Percentiles rank a stretch among this genome's conserved stretches.
These are phyloP conservation scores for Spirogloea muscicola DNA, from an alignment of 139 green algal genomes.

Conservation along the genomic window DNA sequence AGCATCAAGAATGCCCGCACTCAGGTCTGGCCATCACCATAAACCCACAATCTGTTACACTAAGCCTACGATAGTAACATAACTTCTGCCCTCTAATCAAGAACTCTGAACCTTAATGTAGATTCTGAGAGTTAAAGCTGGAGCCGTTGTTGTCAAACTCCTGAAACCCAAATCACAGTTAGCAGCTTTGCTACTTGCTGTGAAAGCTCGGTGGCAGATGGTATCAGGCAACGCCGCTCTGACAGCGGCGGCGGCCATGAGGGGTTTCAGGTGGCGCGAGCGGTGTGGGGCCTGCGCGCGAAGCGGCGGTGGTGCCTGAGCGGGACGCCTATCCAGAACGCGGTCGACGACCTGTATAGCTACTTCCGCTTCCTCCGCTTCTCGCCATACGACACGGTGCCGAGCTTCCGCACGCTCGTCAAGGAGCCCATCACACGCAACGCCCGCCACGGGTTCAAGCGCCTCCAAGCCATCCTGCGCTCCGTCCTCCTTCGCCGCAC, in stretches of 20 bases:
- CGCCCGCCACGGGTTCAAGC: constrained; percentile 7
- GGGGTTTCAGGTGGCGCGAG: constrained; percentile 43
- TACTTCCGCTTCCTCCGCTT: constrained; percentile 78
- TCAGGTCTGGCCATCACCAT: constrained; percentile 3
- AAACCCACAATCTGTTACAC: too few species aligned
- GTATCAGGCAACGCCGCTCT: too few species aligned
- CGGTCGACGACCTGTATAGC: constrained; percentile 79
- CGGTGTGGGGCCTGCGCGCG: constrained; percentile 33
- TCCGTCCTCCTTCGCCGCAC: constrained; percentile 41
- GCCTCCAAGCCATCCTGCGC: constrained; percentile 33
- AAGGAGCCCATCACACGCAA: constrained; percentile 45
- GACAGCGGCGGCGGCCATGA: too few species aligned
- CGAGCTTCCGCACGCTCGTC: constrained; percentile 18
- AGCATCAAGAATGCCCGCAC: constrained; percentile 77
- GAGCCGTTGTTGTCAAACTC: too few species aligned
- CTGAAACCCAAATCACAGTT: too few species aligned
- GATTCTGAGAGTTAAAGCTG: too few species aligned
- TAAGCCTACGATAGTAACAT: too few species aligned
- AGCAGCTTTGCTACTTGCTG: too few species aligned
- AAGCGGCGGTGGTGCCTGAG: constrained; percentile 75
- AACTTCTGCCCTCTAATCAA: too few species aligned
- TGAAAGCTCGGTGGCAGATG: too few species aligned
- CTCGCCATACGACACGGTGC: constrained; percentile 41
- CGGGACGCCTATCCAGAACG: constrained; percentile 91
- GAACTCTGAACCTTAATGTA: too few species aligned